Evolutionary conservation across 768 basidiomycete genomes (phyloP).

Genomic region (Lentinus brumalis): DNA sequence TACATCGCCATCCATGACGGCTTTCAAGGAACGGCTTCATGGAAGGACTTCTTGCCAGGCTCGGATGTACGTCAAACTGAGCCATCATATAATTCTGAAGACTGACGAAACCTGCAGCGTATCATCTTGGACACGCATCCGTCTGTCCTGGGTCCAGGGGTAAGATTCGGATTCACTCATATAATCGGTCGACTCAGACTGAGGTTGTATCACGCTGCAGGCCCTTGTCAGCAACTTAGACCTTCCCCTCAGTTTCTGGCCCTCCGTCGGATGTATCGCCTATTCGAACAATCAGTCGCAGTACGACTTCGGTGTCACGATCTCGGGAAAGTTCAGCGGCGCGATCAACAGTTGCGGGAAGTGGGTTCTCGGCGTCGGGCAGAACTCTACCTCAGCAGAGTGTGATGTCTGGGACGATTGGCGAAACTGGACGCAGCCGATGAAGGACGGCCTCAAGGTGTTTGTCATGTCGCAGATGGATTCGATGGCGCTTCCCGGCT

Average conservation of each 20-base stretch:
- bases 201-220: no score
- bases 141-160: no score
- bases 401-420: slow-evolving; percentile 51
- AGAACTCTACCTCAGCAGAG: slow-evolving; percentile 29
- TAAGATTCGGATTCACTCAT: no score
- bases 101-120: not conserved
- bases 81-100: slow-evolving; percentile 25
- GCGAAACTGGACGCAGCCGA: slow-evolving; percentile 48
- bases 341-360: slow-evolving; percentile 68
- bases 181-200: no score
- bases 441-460: slow-evolving; percentile 50
- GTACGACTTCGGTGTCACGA: slow-evolving; percentile 60
- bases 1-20: slow-evolving; percentile 56
- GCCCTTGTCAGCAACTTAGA: slow-evolving; percentile 26
- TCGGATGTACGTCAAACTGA: slow-evolving; percentile 46
- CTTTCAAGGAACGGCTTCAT: slow-evolving; percentile 49
- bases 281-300: slow-evolving; percentile 34
- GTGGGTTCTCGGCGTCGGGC: slow-evolving; percentile 37
- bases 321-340: slow-evolving; percentile 74
- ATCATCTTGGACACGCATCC: not conserved
- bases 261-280: slow-evolving; percentile 40
- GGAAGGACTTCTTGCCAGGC: slow-evolving; percentile 41
- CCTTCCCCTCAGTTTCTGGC: slow-evolving; percentile 39
- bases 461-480: slow-evolving; percentile 63
- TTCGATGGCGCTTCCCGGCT: slow-evolving; percentile 51